A percentile compares a stretch with the other conserved stretches of the same genome.
Evolutionary conservation across 768 basidiomycete species (phyloP).

Genomic region (Lyophyllum semitale): DNA sequence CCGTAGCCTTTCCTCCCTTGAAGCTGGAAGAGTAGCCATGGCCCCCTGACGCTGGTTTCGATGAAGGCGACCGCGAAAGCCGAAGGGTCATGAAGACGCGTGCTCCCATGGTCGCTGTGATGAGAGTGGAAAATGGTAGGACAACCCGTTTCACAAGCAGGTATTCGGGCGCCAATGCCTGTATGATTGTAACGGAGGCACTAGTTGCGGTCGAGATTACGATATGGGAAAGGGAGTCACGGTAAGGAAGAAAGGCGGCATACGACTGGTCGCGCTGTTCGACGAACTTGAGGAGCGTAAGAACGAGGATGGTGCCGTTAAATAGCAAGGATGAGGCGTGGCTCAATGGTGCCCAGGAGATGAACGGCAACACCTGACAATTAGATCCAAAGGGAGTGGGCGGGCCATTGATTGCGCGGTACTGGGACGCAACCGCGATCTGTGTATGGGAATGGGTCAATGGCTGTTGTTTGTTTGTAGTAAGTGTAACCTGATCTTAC

Average conservation of each 20-base stretch:
- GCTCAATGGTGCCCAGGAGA: conserved; percentile 7
- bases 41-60: neutral
- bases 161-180: conserved; percentile 2
- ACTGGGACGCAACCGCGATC: conserved; percentile 10
- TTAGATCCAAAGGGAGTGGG: conserved; percentile 13
- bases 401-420: conserved; percentile 3
- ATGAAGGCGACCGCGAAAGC: neutral
- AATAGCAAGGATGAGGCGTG: conserved; percentile 11
- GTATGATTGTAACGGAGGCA: conserved; percentile 5
- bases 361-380: conserved; percentile 3
- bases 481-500: neutral
- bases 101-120: conserved; percentile 14
- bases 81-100: conserved; percentile 11
- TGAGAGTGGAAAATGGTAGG: conserved; percentile 6
- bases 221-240: conserved; percentile 4
- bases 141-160: conserved; percentile 8
- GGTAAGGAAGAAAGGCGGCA: neutral
- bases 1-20: neutral
- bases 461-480: too few relatives aligned
- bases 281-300: conserved; percentile 3
- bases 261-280: conserved; percentile 4
- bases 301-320: conserved; percentile 7
- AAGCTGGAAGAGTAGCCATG: neutral
- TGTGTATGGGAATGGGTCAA: neutral
- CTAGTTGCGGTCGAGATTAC: conserved; percentile 8